Evolutionary conservation across 2,329 filamentous ascomycete species (phyloP).

Genomic region (Claviceps capensis): DNA sequence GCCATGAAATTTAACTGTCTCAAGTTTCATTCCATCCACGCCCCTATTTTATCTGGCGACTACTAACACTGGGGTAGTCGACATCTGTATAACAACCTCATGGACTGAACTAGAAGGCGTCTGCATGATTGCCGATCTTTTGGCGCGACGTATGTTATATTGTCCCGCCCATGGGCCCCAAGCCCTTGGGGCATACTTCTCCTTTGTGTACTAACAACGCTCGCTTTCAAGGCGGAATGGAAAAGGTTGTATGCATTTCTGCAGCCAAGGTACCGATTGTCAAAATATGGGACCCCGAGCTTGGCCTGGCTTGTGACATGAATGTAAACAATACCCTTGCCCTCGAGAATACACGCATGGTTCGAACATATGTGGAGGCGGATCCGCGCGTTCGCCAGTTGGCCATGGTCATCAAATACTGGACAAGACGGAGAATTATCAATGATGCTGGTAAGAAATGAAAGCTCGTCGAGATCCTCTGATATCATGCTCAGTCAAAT

Average conservation of each 20-base stretch:
- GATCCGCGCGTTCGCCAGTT: constrained; percentile 82
- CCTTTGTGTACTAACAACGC: not conserved
- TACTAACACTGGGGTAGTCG: constrained; percentile 43
- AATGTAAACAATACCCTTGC: constrained; percentile 97
- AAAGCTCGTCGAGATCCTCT: not conserved
- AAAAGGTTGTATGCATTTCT: constrained; percentile 87
- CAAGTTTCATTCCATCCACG: no score
- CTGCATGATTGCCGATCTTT: constrained; percentile 75
- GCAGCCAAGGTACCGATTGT: constrained; percentile 96
- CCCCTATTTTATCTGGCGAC: not conserved
- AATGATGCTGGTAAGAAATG: constrained; percentile 73
- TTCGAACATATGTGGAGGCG: constrained; percentile 89
- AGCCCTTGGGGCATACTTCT: not conserved
- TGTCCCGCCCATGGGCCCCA: not conserved
- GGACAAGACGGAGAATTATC: constrained; percentile 82
- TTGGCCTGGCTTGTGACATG: constrained; percentile 85
- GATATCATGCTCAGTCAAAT: not conserved
- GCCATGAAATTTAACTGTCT: no score
- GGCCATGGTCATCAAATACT: constrained; percentile 95
- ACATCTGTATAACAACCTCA: constrained; percentile 91
- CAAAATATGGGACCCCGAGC: constrained; percentile 94
- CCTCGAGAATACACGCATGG: constrained; percentile 94
- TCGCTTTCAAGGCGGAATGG: constrained; percentile 67
- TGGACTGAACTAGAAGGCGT: constrained; percentile 81
- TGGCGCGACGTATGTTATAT: constrained; percentile 60